Base-by-base conservation (phyloP, 2,329 filamentous ascomycete genomes). In the Fusarium papillatum region DNA sequence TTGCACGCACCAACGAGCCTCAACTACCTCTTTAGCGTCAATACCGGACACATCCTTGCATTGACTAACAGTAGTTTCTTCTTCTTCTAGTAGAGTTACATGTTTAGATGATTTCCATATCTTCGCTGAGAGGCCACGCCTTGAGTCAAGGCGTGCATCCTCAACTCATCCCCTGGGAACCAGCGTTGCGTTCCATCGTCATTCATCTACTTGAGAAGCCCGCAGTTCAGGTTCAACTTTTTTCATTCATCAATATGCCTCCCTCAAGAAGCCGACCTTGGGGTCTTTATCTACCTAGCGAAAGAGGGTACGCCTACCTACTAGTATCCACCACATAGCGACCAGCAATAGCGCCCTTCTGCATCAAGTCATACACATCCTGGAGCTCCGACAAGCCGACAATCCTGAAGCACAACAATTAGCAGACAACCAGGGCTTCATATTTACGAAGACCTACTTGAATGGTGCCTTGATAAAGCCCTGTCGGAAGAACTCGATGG, bases 381-480 rank as follows among this genome's bases (percentile, higher is more conserved):
- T 93, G 90, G 72, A 98, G 87, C 83, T 98, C 90, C 79, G 91
- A 93, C 69, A 98, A 87, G 5, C 95, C 94, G 50, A 94, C 91
- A 16, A 91, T 88, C 91, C 77, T 79, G 9, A 2, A 9, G 36
- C 10, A 14, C 5, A 31, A 31, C 3, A 10, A 62, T 79, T 7
- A 79, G 77, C 22, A 59, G 3, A 11, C 17, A 7, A 4, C 2
- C 11, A 1, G 1, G 11, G n/a, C 24, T 16, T 4, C 0, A 4
- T 1, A 17, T 0, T 0, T 1, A 22, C 7, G 4, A 7, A 11
- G 1, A 34, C 73, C 41, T 39, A 76, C 77, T 98, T 96, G 90
- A 90, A 96, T 2, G 95, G 95, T 7, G 92, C 91, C 83, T 95
- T 93, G 88, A 98, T 95, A 68, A 96, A 85, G 17, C 95, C 95